Base-by-base conservation (phyloP, 805 yeast species). In the Suhomyces xylopsoci region DNA sequence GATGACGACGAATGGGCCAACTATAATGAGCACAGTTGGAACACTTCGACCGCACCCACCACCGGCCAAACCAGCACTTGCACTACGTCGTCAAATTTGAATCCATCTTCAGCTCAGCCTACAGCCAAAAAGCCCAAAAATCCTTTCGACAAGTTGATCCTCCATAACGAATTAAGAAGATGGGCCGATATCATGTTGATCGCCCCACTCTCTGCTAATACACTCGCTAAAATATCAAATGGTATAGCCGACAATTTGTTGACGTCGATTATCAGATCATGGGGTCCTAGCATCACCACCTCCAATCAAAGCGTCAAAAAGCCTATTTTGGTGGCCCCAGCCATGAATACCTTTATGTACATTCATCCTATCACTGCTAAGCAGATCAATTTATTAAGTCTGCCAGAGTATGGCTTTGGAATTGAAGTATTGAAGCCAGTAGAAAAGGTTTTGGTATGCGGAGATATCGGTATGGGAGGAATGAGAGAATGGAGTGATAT, bases 1-100 rank as follows among this genome's bases (percentile, higher is more conserved):
- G 97, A 94, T 64, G 80, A 81, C 53, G 99, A 94, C 66, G 98
- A 93, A 70, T 93, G 99, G 99, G 79, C 72, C 14, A 73, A 74
- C 52, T 72, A 65, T 48, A 64, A 63, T 48, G 75, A 70, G 48
- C 53, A 58, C 42, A 56, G 60, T 38, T 54, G 53, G 30, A 55
- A 50, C 48, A 60, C 64, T 25, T 58, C 66, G 15, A 61, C 64
- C 26, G 59, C 65, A n/a, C 52, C 66, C 6, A 58, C 64, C 19
- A 30, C 42, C 10, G 26, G 41, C 6, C 12, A 34, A 2, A 47
- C 34, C 17, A 28, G 48, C 22, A 45, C 24, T 20, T 36, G 48
- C 22, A 40, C 41, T 5, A 38, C 24, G 8, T 38, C 51, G 9
- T 36, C 53, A 9, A 40, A 17, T 25, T 49, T 53, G 38, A 53